Evolutionary conservation across 805 yeast genomes (phyloP), one percentile per base, ranked within the genome.

Genomic region (Diddensiella caesifluorescens): DNA sequence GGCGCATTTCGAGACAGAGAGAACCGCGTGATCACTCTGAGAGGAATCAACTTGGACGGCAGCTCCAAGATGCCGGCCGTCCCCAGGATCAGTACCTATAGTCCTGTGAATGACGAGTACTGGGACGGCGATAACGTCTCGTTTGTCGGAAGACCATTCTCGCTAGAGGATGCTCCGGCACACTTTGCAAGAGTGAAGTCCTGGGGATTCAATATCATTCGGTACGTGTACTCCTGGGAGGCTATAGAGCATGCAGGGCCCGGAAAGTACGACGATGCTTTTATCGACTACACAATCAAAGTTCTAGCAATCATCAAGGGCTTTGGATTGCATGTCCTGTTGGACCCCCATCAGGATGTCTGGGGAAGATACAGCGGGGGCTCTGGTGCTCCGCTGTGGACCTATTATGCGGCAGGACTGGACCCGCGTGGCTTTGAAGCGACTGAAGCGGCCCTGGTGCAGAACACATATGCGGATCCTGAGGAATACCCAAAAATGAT

Each of bases 361-460:
- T 88, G 97, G 97, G 80, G 92, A 2, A 72, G 96, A 42, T 83
- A 70, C 57, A 67, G 78, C n/a, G 96, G 97, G 4, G 97, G 97
- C 1, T 79, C 86, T 43, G 97, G 97, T 15, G 95, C 96, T 4
- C 96, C 97, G 0, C 52, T 83, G 57, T 88, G 97, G 97, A 88
- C 96, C 0, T 62, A 87, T 5, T 80, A 82, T 53, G 89, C 90
- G n/a, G 95, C 89, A 1, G 96, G 96, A 0, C 65, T 89, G 36
- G 75, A 89, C 45, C 95, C 95, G 15, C 46, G 46, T n/a, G 61
- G 74, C 16, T 85, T 92, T 53, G 62, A 72, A 1, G 68, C 51
- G 2, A 84, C 92, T 3, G 85, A 83, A 45, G 95, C 95, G 1
- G 90, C 96, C 0, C 60, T 85, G 25, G 58, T 87, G 16, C 95